Conservation (phyloP, 495 filamentous ascomycete species). For the Bacidia gigantensis region DNA sequence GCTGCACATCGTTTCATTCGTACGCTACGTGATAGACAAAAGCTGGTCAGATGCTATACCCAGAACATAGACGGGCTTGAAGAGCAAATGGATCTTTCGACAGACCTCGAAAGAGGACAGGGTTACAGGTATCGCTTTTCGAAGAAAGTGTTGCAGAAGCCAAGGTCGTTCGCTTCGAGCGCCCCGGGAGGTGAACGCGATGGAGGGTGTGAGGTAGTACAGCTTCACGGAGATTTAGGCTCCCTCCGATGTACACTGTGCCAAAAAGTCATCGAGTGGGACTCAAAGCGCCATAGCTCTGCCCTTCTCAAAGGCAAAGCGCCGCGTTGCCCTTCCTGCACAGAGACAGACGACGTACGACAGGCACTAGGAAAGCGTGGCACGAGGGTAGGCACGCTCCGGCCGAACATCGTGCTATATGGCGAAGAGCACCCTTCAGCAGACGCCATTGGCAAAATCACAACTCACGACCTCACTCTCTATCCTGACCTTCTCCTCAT, state of each 20-base stretch:
- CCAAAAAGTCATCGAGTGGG: constrained; percentile 44
- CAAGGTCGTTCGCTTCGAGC: neutral
- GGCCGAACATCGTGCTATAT: constrained; percentile 60
- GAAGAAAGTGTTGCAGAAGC: constrained; percentile 16
- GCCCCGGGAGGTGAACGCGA: constrained; percentile 21
- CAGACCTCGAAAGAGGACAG: constrained; percentile 36
- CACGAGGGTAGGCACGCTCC: constrained; percentile 43
- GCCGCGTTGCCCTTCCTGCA: constrained; percentile 49
- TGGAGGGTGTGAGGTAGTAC: constrained; percentile 45
- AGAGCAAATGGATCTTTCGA: constrained; percentile 43
- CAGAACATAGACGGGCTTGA: constrained; percentile 63
- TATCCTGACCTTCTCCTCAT: constrained; percentile 50
- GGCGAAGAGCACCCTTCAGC: constrained; percentile 57
- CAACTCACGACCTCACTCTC: constrained; percentile 40
- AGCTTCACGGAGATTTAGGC: constrained; percentile 49
- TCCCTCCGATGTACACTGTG: constrained; percentile 50
- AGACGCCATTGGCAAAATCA: constrained; percentile 44
- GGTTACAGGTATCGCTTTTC: constrained; percentile 35
- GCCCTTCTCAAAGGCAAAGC: constrained; percentile 39
- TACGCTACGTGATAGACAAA: constrained; percentile 44
- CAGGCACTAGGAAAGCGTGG: constrained; percentile 48
- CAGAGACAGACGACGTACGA: constrained; percentile 38
- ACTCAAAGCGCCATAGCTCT: constrained; percentile 28
- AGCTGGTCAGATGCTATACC: constrained; percentile 52
- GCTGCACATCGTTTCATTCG: constrained; percentile 51